Evolutionary conservation across 176 grass and related monocot species (phyloP).

Genomic region (Metroxylon sagu): DNA sequence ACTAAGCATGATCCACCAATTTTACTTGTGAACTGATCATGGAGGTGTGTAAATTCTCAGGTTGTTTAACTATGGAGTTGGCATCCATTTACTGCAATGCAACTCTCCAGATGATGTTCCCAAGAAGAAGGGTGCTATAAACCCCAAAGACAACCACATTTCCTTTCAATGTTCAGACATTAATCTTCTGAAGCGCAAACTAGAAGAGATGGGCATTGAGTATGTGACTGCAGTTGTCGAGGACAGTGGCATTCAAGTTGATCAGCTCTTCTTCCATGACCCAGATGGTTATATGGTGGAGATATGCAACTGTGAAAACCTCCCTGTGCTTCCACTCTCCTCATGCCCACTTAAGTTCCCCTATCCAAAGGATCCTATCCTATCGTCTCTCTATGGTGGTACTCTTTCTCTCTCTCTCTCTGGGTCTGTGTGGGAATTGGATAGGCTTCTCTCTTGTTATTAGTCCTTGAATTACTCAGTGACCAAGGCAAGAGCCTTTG

Average conservation of each 20-base stretch:
- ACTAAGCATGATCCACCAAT: too few species aligned
- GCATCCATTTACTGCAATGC: slow-evolving; percentile 4
- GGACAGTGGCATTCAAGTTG: background rate
- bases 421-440: background rate
- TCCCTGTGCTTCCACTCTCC: slow-evolving; percentile 18
- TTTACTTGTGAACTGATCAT: too few species aligned
- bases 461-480: too few species aligned
- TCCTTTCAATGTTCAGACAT: slow-evolving; percentile 6
- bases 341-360: slow-evolving; percentile 5
- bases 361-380: background rate
- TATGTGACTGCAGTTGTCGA: background rate
- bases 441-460: too few species aligned
- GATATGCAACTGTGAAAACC: background rate
- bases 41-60: too few species aligned
- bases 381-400: background rate
- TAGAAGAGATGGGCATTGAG: background rate
- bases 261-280: slow-evolving; percentile 5
- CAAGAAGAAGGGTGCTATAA: background rate
- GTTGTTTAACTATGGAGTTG: slow-evolving; percentile 2
- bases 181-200: background rate
- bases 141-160: slow-evolving; percentile 2
- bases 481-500: too few species aligned
- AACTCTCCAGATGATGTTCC: background rate
- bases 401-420: background rate
- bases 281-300: background rate